Percentiles rank a stretch among this genome's conserved stretches.
phyloP scores from a whole-genome alignment of 257 asterid genomes.

The Ilex asprella region DNA sequence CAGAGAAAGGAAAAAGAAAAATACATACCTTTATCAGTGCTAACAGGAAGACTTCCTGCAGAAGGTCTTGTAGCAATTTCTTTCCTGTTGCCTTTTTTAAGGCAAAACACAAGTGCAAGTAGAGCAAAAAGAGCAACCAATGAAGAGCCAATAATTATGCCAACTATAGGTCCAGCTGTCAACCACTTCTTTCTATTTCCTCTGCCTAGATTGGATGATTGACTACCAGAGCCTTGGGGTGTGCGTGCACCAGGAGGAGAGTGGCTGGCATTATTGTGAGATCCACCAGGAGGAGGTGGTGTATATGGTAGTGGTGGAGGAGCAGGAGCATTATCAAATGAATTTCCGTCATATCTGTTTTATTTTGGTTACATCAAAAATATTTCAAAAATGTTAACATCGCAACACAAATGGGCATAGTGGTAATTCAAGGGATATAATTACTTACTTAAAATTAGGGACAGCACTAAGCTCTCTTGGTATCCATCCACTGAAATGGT shows the following conservation, averaged over 20 bases:
- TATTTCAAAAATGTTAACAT: constrained; percentile 12
- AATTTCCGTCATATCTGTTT: constrained; percentile 72
- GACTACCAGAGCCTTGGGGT: constrained; percentile 36
- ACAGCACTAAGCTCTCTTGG: constrained; percentile 66
- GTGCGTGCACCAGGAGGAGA: constrained; percentile 42
- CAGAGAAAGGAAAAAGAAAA: neutral
- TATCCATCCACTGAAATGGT: constrained; percentile 86
- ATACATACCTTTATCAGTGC: constrained; percentile 45
- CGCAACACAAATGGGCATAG: constrained; percentile 7
- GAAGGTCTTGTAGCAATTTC: constrained; percentile 72
- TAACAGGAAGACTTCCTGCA: constrained; percentile 48
- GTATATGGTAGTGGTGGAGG: constrained; percentile 89
- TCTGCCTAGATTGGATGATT: constrained; percentile 25
- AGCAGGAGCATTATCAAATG: constrained; percentile 81
- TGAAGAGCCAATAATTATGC: constrained; percentile 78
- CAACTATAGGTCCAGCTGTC: constrained; percentile 63
- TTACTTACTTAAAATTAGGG: constrained; percentile 73
- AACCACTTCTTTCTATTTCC: constrained; percentile 46
- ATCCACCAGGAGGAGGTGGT: constrained; percentile 83
- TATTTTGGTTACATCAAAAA: constrained; percentile 11
- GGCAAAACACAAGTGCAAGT: constrained; percentile 56
- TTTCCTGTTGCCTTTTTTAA: constrained; percentile 55
- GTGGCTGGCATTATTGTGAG: constrained; percentile 29
- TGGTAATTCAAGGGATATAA: constrained; percentile 4
- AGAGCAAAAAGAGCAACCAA: constrained; percentile 37